These are phyloP conservation scores for Leccinum fuscescens DNA, from an alignment of 1,284 basidiomycete genomes.

Conservation along the genomic window DNA sequence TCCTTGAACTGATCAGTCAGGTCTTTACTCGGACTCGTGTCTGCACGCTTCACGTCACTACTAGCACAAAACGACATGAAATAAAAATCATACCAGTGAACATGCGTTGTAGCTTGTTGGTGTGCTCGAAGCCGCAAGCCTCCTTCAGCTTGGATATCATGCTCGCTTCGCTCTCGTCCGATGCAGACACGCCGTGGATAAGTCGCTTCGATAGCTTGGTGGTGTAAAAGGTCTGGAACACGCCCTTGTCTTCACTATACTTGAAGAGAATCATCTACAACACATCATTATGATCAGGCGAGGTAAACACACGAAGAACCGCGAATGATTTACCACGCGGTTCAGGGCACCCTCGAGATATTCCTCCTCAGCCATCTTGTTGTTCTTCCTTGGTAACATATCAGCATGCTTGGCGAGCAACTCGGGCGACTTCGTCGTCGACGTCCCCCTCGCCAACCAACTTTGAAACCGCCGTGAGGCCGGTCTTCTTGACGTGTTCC, in stretches of 20 bases:
- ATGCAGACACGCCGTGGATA: conserved; percentile 90
- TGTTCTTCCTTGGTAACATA: conserved; percentile 89
- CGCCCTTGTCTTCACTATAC: conserved; percentile 99
- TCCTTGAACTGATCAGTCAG: conserved; percentile 97
- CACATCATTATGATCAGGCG: background rate
- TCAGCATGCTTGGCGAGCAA: conserved; percentile 94
- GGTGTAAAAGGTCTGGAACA: conserved; percentile 99
- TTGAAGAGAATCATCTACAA: conserved; percentile 97
- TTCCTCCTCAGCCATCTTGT: conserved; percentile 91
- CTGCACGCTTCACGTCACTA: conserved; percentile 40
- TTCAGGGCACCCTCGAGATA: conserved; percentile 89
- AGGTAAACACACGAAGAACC: background rate
- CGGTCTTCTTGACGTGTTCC: conserved; percentile 90
- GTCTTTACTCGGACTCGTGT: conserved; percentile 95
- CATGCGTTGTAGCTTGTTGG: conserved; percentile 97
- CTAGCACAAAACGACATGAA: background rate
- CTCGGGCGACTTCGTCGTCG: conserved; percentile 91
- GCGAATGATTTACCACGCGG: conserved; percentile 68
- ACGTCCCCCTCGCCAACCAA: conserved; percentile 72
- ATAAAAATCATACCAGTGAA: conserved; percentile 72
- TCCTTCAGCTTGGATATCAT: conserved; percentile 99
- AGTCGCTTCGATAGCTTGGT: conserved; percentile 95
- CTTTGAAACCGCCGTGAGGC: conserved; percentile 82
- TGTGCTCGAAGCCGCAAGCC: conserved; percentile 98
- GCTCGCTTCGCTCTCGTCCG: conserved; percentile 94